These are phyloP conservation scores for Nemania sp. DNA, from an alignment of 2,329 filamentous ascomycete species.

Conservation along the genomic window DNA sequence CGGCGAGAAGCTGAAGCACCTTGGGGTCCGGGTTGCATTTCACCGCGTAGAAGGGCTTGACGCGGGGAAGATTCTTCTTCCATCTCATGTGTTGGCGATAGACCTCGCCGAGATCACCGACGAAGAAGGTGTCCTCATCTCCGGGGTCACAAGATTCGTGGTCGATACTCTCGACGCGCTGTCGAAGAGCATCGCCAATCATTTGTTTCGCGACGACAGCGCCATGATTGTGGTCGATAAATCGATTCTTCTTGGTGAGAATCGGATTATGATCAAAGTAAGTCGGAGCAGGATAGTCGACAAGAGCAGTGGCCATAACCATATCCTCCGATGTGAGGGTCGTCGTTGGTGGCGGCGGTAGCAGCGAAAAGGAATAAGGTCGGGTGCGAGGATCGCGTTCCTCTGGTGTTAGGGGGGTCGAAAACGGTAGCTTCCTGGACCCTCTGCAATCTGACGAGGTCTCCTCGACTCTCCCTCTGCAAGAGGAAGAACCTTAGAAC, in stretches of 20 bases:
- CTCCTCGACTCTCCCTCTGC: constrained; percentile 99
- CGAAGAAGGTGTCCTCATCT: constrained; percentile 97
- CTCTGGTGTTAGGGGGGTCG: constrained; percentile 84
- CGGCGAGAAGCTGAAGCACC: constrained; percentile 84
- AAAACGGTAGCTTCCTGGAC: constrained; percentile 91
- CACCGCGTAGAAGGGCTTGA: constrained; percentile 98
- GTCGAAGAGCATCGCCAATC: constrained; percentile 85
- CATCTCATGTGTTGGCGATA: constrained; percentile 98
- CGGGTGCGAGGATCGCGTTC: constrained; percentile 33
- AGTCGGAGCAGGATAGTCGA: constrained; percentile 58
- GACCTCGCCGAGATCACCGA: constrained; percentile 96
- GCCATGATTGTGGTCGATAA: constrained; percentile 49
- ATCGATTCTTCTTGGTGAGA: constrained; percentile 44
- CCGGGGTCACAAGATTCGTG: constrained; percentile 86
- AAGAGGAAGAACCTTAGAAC: constrained; percentile 98
- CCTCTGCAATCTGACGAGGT: constrained; percentile 90
- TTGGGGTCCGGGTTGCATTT: constrained; percentile 97
- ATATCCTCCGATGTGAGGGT: constrained; percentile 54
- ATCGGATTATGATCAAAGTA: constrained; percentile 53
- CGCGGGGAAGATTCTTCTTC: constrained; percentile 90
- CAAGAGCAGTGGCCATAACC: constrained; percentile 67
- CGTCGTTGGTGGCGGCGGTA: constrained; percentile 29
- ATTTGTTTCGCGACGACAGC: constrained; percentile 70
- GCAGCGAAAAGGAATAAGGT: constrained; percentile 16
- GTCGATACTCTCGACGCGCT: constrained; percentile 82